Conservation (phyloP, 176 grass and related monocot genomes). For the Alloteropsis semialata region DNA sequence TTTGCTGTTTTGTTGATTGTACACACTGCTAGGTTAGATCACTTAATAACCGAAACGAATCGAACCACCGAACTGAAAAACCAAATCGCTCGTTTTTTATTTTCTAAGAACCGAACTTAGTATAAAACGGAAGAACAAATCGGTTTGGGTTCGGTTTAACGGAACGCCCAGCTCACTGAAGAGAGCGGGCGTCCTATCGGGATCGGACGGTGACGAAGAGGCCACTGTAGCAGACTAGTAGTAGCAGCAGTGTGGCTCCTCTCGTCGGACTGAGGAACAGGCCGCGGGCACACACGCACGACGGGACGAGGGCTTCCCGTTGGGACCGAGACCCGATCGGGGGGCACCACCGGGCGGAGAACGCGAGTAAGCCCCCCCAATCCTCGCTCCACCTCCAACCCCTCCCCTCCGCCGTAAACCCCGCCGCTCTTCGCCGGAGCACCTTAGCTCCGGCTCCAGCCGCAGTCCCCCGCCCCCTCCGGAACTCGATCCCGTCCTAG, state of each 20-base stretch:
- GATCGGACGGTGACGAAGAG: too few species aligned
- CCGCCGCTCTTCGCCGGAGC: not conserved
- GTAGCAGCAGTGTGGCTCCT: not conserved
- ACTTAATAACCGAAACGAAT: too few species aligned
- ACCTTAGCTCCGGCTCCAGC: not conserved
- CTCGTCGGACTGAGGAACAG: not conserved
- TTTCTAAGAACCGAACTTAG: too few species aligned
- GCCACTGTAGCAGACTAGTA: too few species aligned
- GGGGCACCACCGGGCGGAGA: conserved; percentile 9
- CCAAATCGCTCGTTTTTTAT: too few species aligned
- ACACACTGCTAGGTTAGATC: too few species aligned
- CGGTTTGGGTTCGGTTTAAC: too few species aligned
- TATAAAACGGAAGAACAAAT: too few species aligned
- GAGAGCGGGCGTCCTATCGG: too few species aligned
- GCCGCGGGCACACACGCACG: not conserved
- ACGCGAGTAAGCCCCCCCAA: not conserved
- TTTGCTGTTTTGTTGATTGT: too few species aligned
- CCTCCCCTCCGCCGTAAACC: conserved; percentile 7
- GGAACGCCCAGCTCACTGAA: too few species aligned
- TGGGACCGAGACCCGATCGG: conserved; percentile 17
- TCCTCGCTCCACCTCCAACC: not conserved
- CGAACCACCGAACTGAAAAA: too few species aligned
- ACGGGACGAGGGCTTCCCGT: not conserved
- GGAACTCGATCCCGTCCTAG: not conserved
- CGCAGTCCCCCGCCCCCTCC: not conserved